Conservation (phyloP, 768 basidiomycete species). For the Calocybe indica region DNA sequence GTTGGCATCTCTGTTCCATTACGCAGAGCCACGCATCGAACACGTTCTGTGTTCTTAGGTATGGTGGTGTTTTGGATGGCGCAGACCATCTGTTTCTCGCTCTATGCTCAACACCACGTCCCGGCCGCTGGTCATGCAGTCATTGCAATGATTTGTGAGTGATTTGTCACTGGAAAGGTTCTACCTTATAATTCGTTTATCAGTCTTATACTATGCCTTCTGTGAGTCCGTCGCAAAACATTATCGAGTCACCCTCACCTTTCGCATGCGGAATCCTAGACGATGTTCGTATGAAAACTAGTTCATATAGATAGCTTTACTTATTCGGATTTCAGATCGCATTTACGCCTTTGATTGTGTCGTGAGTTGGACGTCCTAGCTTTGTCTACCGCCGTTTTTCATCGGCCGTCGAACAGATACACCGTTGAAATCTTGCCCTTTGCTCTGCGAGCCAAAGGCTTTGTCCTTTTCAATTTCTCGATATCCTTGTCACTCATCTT, state of each 20-base stretch:
- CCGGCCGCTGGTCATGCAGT: constrained; percentile 47
- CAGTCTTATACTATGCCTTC: constrained; percentile 27
- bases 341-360: constrained; percentile 28
- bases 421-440: constrained; percentile 15
- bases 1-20: constrained; percentile 15
- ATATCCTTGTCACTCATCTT: constrained; percentile 14
- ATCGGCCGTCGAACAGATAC: constrained; percentile 2
- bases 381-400: not conserved
- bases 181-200: not conserved
- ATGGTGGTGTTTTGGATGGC: constrained; percentile 55
- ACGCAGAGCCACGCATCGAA: constrained; percentile 1
- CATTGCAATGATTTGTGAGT: constrained; percentile 37
- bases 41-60: constrained; percentile 15
- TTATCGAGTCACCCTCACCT: not conserved
- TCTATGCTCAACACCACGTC: constrained; percentile 30
- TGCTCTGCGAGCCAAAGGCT: constrained; percentile 12
- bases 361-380: constrained; percentile 12
- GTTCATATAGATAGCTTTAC: not conserved
- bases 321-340: constrained; percentile 17
- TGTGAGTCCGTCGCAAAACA: constrained; percentile 15
- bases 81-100: constrained; percentile 47
- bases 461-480: constrained; percentile 12
- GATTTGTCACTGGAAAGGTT: not conserved
- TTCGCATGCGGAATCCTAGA: constrained; percentile 8
- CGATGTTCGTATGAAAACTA: constrained; percentile 12